Base-by-base conservation (phyloP, 345 rosid species). In the Capsella bursapastoris region DNA sequence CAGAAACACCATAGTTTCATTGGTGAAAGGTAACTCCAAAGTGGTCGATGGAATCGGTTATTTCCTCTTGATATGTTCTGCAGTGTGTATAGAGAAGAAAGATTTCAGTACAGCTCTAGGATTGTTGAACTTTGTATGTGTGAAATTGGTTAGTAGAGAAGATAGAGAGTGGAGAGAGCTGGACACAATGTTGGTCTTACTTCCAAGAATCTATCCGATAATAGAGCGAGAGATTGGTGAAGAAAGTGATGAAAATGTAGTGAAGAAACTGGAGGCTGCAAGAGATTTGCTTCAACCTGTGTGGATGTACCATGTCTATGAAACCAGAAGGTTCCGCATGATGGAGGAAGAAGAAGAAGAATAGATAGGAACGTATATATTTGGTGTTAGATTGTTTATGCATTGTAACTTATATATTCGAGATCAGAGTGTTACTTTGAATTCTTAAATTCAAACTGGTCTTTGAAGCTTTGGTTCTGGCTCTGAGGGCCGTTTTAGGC, bases 281-380 rank as follows among this genome's bases (percentile, higher is more conserved):
- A 87, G 81, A 72, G 82, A 70, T 6, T 75, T 92, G 86, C 96
- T 95, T 31, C 88, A 87, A 72, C 94, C 97, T 66, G 82, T 92
- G 72, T 95, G 97, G 99, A 69, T 83, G 77, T 86, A 90, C 72
- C 97, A 90, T 81, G 80, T 86, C 64, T 85, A 85, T 79, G 97
- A 91, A 85, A 88, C 91, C 1, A 87, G 84, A 55, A 89, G 89
- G 82, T 86, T 87, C 70, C 73, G 83, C 4, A 78, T 64, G 74
- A 76, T 70, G 83, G 86, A 86, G 62, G 86, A 84, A 6, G 75
- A 76, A 8, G 75, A 76, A 44, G 75, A 76, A 47, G 58, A 76
- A 70, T 81, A 85, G 78, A 59, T 37, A 13, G 12, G 65, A 40
- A 28, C 15, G 25, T 12, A 59, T 4, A 64, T 56, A 47, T 64